Base-by-base conservation (phyloP, 495 filamentous ascomycete genomes). In the Daldinia vernicosa region DNA sequence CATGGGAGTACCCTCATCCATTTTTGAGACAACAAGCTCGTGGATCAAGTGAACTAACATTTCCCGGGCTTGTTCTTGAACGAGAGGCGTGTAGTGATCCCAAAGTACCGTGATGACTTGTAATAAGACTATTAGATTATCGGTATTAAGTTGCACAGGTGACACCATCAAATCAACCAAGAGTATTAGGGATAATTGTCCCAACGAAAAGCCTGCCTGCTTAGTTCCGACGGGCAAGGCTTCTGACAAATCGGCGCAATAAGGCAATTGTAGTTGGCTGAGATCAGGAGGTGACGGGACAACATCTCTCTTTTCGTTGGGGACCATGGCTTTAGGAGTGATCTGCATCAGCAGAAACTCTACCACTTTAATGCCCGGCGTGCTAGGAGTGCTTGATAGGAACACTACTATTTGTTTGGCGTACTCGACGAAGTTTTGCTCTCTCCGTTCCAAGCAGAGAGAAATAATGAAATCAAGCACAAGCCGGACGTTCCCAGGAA, bases 31-130 rank as follows among this genome's bases (percentile, higher is more conserved):
- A 30, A 99, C 91, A 15, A 99, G 86, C 76, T 98, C 96, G 74
- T 99, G 95, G 53, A 99, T 97, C 8, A 99, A 85, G 82, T 99
- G 95, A 33, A 99, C 94, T 15, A 98, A 86, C 95, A 99, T 97
- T 74, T 99, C 95, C 50, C 94, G 89, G 43, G 95, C 94, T 77
- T 98, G 94, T 66, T 98, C 95, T 73, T 97, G 95, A 1, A 99
- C 95, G 12, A 97, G 87, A n/a, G 92, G 87, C 2, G 90, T 96
- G 73, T 98, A 96, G 63, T 97, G 93, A 76, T 99, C 95, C 95
- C 95, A 99, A 12, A 98, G 86, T 1, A 97, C 93, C 35, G 95
- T 90, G 15, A 97, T 89, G 15, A 96, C 93, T 80, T 99, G 95
- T 11, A 99, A 81, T 54, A 99, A 80, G 22, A 95, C 86, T 35